A percentile compares a stretch with the other conserved stretches of the same genome.
These are phyloP conservation scores for Lipomyces oligophaga DNA, from an alignment of 805 yeast species.

Conservation along the genomic window DNA sequence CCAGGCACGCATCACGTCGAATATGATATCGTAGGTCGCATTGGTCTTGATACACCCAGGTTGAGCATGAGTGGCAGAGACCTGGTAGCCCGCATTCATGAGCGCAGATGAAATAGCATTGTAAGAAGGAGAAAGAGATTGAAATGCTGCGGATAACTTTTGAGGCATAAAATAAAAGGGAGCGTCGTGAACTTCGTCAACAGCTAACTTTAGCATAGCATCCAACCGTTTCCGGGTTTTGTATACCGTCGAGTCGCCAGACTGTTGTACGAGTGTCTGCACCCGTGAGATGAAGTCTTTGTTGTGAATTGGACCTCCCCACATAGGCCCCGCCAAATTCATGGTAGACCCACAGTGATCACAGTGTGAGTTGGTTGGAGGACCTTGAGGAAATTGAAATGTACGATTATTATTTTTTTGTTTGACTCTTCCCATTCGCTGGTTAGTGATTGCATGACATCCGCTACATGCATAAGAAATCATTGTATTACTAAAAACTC, in stretches of 20 bases:
- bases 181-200: slow-evolving; percentile 56
- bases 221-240: slow-evolving; percentile 79
- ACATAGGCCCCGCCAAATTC: slow-evolving; percentile 88
- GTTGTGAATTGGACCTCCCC: slow-evolving; percentile 78
- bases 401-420: slow-evolving; percentile 32
- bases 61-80: slow-evolving; percentile 84
- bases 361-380: slow-evolving; percentile 60
- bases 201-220: slow-evolving; percentile 89
- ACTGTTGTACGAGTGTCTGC: slow-evolving; percentile 48
- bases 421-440: slow-evolving; percentile 65
- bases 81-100: slow-evolving; percentile 76
- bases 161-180: slow-evolving; percentile 86
- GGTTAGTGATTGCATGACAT: slow-evolving; percentile 69
- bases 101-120: slow-evolving; percentile 70
- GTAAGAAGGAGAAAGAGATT: slow-evolving; percentile 79
- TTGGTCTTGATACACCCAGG: slow-evolving; percentile 83
- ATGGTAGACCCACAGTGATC: slow-evolving; percentile 54
- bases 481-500: slow-evolving; percentile 57
- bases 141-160: slow-evolving; percentile 66
- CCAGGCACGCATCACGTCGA: slow-evolving; percentile 71
- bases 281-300: slow-evolving; percentile 61
- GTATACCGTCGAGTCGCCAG: slow-evolving; percentile 54
- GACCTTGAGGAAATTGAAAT: slow-evolving; percentile 63
- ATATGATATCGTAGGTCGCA: slow-evolving; percentile 78
- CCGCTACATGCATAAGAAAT: slow-evolving; percentile 79